Conservation (phyloP, 2,329 filamentous ascomycete species). For the Hypoxylon sp. region DNA sequence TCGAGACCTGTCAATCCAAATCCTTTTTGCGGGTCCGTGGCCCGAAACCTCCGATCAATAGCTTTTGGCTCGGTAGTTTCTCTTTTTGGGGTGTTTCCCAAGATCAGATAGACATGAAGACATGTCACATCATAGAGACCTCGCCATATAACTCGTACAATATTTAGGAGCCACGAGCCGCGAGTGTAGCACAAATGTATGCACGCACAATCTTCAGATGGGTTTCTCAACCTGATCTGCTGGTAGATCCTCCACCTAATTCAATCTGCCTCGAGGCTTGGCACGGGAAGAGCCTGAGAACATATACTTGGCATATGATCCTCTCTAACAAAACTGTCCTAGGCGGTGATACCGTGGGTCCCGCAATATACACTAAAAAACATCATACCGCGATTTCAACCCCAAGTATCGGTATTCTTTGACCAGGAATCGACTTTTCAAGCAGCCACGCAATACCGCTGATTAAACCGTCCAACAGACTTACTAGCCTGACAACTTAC, state of each 20-base stretch:
- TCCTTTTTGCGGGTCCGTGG: constrained; percentile 41
- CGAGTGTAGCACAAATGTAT: constrained; percentile 5
- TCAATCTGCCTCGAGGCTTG: constrained; percentile 4
- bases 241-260: constrained; percentile 11
- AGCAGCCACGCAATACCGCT: neutral
- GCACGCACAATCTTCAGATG: constrained; percentile 14
- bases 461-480: constrained; percentile 14
- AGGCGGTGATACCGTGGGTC: constrained; percentile 23
- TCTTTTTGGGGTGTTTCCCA: constrained; percentile 26
- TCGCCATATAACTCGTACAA: constrained; percentile 6
- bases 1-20: constrained; percentile 37
- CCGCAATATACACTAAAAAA: constrained; percentile 20
- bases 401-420: constrained; percentile 15
- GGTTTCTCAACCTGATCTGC: constrained; percentile 8
- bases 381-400: constrained; percentile 31
- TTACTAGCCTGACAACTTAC: constrained; percentile 29
- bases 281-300: constrained; percentile 6
- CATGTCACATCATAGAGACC: constrained; percentile 24
- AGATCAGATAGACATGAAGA: constrained; percentile 32
- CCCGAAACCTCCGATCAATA: constrained; percentile 45
- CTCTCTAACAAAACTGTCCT: neutral
- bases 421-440: constrained; percentile 14
- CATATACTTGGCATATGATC: neutral
- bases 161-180: constrained; percentile 26
- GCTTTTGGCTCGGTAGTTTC: constrained; percentile 38